These are phyloP conservation scores for Vigna mungo DNA, from an alignment of 306 rosid genomes.

Conservation along the genomic window DNA sequence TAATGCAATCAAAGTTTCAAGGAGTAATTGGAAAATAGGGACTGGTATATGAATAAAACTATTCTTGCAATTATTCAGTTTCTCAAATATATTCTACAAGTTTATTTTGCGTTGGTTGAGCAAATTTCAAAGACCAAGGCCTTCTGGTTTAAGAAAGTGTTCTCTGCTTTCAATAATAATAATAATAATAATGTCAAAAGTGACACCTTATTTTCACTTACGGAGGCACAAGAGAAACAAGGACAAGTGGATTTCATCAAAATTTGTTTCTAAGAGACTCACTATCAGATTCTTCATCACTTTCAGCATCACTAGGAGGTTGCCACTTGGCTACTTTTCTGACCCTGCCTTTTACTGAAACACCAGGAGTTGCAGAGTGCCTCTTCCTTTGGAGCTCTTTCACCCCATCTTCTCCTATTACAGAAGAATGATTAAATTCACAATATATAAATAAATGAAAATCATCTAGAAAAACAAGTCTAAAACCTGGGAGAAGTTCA, in stretches of 20 bases:
- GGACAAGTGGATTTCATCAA: constrained; percentile 39
- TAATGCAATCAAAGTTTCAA: not conserved
- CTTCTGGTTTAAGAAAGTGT: not conserved
- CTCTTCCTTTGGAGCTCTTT: constrained; percentile 98
- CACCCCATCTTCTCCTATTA: constrained; percentile 85
- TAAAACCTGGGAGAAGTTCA: constrained; percentile 81
- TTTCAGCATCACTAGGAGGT: constrained; percentile 84
- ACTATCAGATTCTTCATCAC: constrained; percentile 92
- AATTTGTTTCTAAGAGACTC: constrained; percentile 52
- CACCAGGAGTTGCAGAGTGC: constrained; percentile 90
- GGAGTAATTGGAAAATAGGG: not conserved
- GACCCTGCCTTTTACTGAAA: constrained; percentile 91
- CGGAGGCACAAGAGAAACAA: constrained; percentile 33
- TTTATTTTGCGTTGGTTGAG: not conserved
- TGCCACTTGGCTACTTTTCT: constrained; percentile 86
- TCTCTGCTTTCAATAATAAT: constrained; percentile 11
- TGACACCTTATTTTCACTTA: not conserved
- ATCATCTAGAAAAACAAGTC: constrained; percentile 31
- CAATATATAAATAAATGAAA: constrained; percentile 37
- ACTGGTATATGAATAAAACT: not conserved
- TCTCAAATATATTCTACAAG: not conserved
- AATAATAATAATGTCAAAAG: too few relatives aligned
- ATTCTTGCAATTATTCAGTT: not conserved
- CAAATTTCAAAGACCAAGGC: not conserved
- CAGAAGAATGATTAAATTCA: constrained; percentile 27